phyloP scores from a whole-genome alignment of 2,329 filamentous ascomycete species.

The Fusarium sarcochroum region DNA sequence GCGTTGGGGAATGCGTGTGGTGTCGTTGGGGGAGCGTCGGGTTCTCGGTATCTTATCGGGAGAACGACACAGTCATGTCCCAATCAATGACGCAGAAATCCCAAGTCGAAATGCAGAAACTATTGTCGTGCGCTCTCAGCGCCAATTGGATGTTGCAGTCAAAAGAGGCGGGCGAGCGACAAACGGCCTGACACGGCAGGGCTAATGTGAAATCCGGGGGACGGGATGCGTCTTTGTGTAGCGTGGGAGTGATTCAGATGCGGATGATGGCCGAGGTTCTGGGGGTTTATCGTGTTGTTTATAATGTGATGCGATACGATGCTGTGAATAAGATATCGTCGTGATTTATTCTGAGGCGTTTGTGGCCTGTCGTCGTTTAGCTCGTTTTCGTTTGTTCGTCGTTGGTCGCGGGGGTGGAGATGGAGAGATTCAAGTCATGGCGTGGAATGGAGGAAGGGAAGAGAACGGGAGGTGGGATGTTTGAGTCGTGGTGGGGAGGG shows the following conservation, averaged over 20 bases:
- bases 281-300: background rate
- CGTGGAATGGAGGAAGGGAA: conserved; percentile 35
- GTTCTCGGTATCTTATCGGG: conserved; percentile 37
- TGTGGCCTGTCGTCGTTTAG: conserved; percentile 2
- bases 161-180: conserved; percentile 18
- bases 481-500: conserved; percentile 26
- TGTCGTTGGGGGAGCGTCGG: conserved; percentile 7
- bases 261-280: background rate
- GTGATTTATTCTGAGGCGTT: conserved; percentile 6
- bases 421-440: conserved; percentile 29
- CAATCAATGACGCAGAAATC: conserved; percentile 17
- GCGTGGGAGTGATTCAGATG: conserved; percentile 29
- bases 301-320: background rate
- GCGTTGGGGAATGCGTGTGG: background rate
- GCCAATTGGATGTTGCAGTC: conserved; percentile 32
- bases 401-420: conserved; percentile 41
- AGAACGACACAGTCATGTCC: conserved; percentile 35
- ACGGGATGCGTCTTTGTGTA: conserved; percentile 28
- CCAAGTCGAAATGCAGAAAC: background rate
- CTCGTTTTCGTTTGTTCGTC: conserved; percentile 24
- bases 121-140: conserved; percentile 31
- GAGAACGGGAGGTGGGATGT: conserved; percentile 28
- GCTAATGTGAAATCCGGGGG: conserved; percentile 29
- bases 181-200: conserved; percentile 38
- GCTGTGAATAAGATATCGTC: background rate